These are phyloP conservation scores for Candida sojae DNA, from an alignment of 1,139 yeast genomes.

Conservation along the genomic window DNA sequence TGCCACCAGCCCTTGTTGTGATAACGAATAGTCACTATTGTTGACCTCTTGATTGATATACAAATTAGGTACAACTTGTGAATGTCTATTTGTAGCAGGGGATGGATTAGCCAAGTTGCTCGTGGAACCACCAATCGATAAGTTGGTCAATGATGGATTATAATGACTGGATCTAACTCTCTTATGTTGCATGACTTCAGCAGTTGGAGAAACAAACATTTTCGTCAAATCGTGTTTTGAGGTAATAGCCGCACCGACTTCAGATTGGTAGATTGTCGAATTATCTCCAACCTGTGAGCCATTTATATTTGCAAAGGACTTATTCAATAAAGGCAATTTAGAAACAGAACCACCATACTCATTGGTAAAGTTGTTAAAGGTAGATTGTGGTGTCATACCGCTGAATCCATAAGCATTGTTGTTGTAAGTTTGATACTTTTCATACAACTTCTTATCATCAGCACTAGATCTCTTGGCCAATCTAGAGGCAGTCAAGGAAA, in stretches of 20 bases:
- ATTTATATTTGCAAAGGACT: conserved; percentile 14
- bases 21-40: conserved; percentile 37
- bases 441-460: conserved; percentile 36
- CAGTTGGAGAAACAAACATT: conserved; percentile 79
- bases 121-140: conserved; percentile 28
- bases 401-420: conserved; percentile 35
- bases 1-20: conserved; percentile 13
- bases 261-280: conserved; percentile 40
- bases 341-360: conserved; percentile 29
- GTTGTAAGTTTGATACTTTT: conserved; percentile 39
- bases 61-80: conserved; percentile 37
- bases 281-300: conserved; percentile 38
- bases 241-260: conserved; percentile 32
- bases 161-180: conserved; percentile 27
- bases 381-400: conserved; percentile 20
- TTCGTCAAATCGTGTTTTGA: conserved; percentile 45
- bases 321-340: conserved; percentile 38
- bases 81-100: conserved; percentile 31
- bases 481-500: conserved; percentile 39
- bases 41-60: conserved; percentile 37
- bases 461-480: conserved; percentile 38
- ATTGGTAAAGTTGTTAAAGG: conserved; percentile 19
- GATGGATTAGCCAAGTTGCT: conserved; percentile 25
- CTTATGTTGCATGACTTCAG: conserved; percentile 62
- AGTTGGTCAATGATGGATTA: conserved; percentile 22